Evolutionary conservation across 306 rosid species (phyloP).

Genomic region (Corylus heterophylla): DNA sequence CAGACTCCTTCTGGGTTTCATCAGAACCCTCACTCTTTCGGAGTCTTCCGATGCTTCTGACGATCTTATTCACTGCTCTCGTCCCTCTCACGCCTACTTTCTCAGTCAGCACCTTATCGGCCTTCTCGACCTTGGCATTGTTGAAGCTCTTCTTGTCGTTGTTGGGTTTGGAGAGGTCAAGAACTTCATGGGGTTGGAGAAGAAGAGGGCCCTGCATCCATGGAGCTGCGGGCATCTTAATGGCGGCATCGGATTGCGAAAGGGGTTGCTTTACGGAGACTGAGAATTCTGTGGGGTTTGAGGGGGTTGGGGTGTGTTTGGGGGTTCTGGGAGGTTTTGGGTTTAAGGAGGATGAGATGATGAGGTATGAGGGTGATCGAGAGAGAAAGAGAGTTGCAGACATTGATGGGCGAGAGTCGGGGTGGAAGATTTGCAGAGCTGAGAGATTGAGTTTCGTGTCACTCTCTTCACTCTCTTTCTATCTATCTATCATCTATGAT

Average conservation of each 20-base stretch:
- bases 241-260: constrained; percentile 33
- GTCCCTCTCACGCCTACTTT: constrained; percentile 56
- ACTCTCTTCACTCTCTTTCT: too few species aligned
- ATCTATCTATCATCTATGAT: neutral
- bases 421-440: neutral
- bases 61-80: constrained; percentile 51
- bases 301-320: constrained; percentile 17
- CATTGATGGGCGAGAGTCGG: constrained; percentile 11
- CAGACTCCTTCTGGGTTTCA: constrained; percentile 29
- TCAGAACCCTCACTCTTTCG: constrained; percentile 17
- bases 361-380: constrained; percentile 20
- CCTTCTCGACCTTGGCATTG: constrained; percentile 16
- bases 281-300: constrained; percentile 1
- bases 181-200: constrained; percentile 50
- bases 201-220: constrained; percentile 75
- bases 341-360: constrained; percentile 42
- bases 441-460: neutral
- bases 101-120: constrained; percentile 34
- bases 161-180: constrained; percentile 44
- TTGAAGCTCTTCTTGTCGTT: constrained; percentile 14
- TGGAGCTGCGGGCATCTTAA: constrained; percentile 72
- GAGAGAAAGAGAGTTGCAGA: constrained; percentile 25
- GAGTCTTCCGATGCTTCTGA: constrained; percentile 53
- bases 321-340: constrained; percentile 32
- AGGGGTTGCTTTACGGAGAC: constrained; percentile 10